Base-by-base conservation (phyloP, 768 basidiomycete genomes). In the Panus rudis region DNA sequence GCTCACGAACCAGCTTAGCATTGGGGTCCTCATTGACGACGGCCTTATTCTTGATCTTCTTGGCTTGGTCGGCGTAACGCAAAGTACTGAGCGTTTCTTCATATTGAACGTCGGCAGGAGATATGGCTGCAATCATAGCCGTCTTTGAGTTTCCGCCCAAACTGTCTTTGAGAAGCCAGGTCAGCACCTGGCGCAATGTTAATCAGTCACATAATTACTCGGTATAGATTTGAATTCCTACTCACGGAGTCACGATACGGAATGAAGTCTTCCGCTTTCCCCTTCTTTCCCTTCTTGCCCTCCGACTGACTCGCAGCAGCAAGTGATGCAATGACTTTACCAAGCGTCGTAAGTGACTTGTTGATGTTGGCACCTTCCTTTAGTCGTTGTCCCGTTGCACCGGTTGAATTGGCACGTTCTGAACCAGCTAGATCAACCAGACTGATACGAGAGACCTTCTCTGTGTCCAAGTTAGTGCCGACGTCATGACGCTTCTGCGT, bases 31-130 rank as follows among this genome's bases (percentile, higher is more conserved):
- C 96, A 67, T 99, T 99, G 52, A 99, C 89, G 46, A 98, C 81
- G 13, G 96, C 94, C 70, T 97, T 94, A 67, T 97, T 99, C 81
- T 93, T 97, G 68, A 99, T 99, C 82, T 94, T 94, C 84, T 99
- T 99, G 25, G 94, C 93, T 62, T 91, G 91, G 72, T 96, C 92
- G 53, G 96, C 96, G 65, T 99, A 98, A 4, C 96, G 86, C 46
- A 99, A 70, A 2, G 94, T 98, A 65, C 91, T 91, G 48, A 98
- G 70, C 13, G 94, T 97, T 64, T 98, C 94, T 52, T 98, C 94
- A 58, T 97, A 97, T 40, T 60, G 56, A 12, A 60, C 58, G 66
- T 97, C 92, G 35, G 92, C 93, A n/a, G 92, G 93, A 34, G 92
- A 82, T 49, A 99, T 98, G 28, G 96, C 96, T 39, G 96, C 96